phyloP scores from a whole-genome alignment of 805 yeast genomes.

The Komagataella populi region DNA sequence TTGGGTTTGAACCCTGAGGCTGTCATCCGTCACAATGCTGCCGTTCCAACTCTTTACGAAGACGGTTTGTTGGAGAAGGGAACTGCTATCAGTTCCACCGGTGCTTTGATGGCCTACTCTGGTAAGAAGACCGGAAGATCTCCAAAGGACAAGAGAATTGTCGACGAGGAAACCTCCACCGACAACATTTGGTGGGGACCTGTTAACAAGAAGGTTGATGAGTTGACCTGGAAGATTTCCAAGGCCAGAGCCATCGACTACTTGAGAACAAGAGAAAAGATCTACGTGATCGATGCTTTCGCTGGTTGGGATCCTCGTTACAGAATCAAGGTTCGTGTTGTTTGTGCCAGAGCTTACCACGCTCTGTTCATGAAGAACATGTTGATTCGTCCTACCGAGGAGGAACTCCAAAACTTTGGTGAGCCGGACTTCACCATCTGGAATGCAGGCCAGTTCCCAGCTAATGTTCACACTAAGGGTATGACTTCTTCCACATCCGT shows the following conservation, averaged over 20 bases:
- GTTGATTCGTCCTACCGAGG: constrained; percentile 89
- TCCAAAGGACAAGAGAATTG: constrained; percentile 96
- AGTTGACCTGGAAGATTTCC: constrained; percentile 89
- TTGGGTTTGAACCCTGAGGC: constrained; percentile 48
- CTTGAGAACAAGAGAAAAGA: constrained; percentile 87
- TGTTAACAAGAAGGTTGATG: constrained; percentile 88
- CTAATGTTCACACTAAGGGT: constrained; percentile 89
- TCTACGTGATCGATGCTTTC: constrained; percentile 89
- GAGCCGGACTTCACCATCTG: constrained; percentile 97
- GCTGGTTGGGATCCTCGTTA: constrained; percentile 99
- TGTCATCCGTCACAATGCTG: constrained; percentile 75
- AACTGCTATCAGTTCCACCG: constrained; percentile 82
- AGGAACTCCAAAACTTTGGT: constrained; percentile 81
- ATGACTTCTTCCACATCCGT: constrained; percentile 95
- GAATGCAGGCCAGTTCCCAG: constrained; percentile 99
- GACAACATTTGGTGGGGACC: constrained; percentile 99
- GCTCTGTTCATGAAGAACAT: constrained; percentile 96
- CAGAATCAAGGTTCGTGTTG: constrained; percentile 89
- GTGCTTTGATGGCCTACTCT: constrained; percentile 91
- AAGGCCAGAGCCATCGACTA: constrained; percentile 95
- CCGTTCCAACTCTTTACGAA: constrained; percentile 86
- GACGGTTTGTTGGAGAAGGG: constrained; percentile 87
- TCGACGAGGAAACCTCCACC: constrained; percentile 79
- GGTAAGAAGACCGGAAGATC: constrained; percentile 97
- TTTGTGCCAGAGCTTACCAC: constrained; percentile 97